Percentiles rank a stretch among this genome's conserved stretches.
These are phyloP conservation scores for Themeda triandra DNA, from an alignment of 176 grass and related monocot species.

Conservation along the genomic window DNA sequence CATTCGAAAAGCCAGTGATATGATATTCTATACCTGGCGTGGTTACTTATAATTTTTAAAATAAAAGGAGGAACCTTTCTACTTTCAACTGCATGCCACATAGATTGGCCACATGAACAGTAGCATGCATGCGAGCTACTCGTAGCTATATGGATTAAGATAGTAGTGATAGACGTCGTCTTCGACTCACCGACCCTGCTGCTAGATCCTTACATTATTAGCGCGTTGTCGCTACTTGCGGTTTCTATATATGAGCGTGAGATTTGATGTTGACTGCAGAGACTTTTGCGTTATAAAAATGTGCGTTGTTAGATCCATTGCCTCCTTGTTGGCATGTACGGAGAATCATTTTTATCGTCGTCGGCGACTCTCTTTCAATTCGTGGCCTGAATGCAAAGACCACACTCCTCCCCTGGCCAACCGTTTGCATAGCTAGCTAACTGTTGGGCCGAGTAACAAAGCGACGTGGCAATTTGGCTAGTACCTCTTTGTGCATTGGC, in stretches of 20 bases:
- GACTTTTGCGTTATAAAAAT: too few species aligned
- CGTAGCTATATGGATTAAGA: too few species aligned
- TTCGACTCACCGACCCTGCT: not conserved
- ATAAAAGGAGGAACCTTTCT: not conserved
- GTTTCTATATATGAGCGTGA: conserved; percentile 22
- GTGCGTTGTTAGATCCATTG: too few species aligned
- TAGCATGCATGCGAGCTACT: too few species aligned
- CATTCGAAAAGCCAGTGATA: not conserved
- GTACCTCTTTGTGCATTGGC: too few species aligned
- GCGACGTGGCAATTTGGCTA: not conserved
- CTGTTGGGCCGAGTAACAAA: not conserved
- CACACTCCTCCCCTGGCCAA: not conserved
- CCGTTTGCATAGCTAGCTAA: not conserved
- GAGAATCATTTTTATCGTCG: too few species aligned
- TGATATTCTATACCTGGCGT: not conserved
- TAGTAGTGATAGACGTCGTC: not conserved
- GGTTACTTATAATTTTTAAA: not conserved
- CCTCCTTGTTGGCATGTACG: not conserved
- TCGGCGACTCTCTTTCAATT: too few species aligned
- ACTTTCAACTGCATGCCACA: not conserved
- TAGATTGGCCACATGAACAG: not conserved
- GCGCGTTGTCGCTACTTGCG: not conserved
- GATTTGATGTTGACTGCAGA: conserved; percentile 47
- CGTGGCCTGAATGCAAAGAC: too few species aligned
- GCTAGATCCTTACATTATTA: not conserved